phyloP scores from a whole-genome alignment of 305 asterid genomes.

The Ruellia speciosa region DNA sequence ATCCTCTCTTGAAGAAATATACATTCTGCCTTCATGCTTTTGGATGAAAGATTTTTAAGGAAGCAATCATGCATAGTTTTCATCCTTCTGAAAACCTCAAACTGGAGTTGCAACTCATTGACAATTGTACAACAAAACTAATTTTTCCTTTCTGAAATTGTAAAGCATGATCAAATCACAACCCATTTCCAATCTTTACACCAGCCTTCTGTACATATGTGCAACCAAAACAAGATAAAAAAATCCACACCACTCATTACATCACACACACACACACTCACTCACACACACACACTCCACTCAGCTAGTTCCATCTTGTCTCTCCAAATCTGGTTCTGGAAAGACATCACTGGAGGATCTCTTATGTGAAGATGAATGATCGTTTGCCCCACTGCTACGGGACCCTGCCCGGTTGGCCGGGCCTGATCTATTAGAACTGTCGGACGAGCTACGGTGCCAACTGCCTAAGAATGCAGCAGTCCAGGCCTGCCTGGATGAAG shows the following conservation, averaged over 20 bases:
- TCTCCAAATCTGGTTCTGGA: constrained; percentile 53
- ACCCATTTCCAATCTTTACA: background rate
- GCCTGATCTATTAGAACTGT: constrained; percentile 27
- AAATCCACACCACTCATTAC: no score
- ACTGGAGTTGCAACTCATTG: background rate
- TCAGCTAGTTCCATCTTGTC: constrained; percentile 25
- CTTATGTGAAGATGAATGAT: constrained; percentile 46
- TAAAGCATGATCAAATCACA: background rate
- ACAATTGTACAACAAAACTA: background rate
- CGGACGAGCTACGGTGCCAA: constrained; percentile 55
- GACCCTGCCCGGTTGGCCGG: constrained; percentile 41
- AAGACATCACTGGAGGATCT: constrained; percentile 58
- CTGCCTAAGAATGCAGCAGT: constrained; percentile 49
- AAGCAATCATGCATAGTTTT: background rate
- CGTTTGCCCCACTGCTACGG: constrained; percentile 46
- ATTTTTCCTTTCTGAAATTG: background rate
- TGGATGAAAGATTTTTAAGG: background rate
- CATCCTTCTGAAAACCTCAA: background rate
- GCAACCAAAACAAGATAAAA: background rate
- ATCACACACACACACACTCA: background rate
- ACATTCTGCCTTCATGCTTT: background rate
- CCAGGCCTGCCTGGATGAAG: constrained; percentile 49
- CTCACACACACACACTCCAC: background rate
- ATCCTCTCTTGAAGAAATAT: constrained; percentile 37
- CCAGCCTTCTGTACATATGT: background rate